Evolutionary conservation across 202 grass and related monocot species (phyloP).

Genomic region (Dendrocalamus latiflorus): DNA sequence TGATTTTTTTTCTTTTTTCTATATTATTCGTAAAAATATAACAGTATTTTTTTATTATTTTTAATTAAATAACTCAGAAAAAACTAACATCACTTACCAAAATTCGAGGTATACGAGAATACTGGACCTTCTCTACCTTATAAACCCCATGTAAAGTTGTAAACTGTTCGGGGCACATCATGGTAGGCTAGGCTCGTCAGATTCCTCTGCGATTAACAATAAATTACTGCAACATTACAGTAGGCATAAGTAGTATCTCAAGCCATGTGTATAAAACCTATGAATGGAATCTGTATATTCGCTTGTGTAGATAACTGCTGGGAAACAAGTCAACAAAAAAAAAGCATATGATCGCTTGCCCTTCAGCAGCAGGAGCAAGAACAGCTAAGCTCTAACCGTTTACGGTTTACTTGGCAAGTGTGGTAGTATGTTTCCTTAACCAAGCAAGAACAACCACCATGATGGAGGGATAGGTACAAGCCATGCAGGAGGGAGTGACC

Average conservation of each 20-base stretch:
- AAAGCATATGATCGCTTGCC: not conserved
- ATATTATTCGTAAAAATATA: too few species aligned
- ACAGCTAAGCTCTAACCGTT: not conserved
- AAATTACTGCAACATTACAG: not conserved
- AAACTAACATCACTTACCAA: not conserved
- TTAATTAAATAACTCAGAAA: too few species aligned
- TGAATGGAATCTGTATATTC: not conserved
- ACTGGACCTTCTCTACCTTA: not conserved
- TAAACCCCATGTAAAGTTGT: not conserved
- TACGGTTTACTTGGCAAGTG: not conserved
- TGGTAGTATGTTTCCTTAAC: not conserved
- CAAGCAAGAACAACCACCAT: not conserved
- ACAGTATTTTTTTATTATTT: too few species aligned
- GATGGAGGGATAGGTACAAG: slow-evolving; percentile 13
- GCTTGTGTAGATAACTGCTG: not conserved
- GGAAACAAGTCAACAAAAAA: not conserved
- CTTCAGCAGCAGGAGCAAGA: not conserved
- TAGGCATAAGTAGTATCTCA: not conserved
- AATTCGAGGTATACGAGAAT: not conserved
- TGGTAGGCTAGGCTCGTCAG: not conserved
- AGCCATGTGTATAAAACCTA: not conserved
- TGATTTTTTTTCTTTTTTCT: too few species aligned
- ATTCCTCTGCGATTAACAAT: not conserved
- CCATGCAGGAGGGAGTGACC: slow-evolving; percentile 4
- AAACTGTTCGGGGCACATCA: not conserved